Evolutionary conservation across 1,284 basidiomycete species (phyloP).

Genomic region (Sporisorium scitamineum): DNA sequence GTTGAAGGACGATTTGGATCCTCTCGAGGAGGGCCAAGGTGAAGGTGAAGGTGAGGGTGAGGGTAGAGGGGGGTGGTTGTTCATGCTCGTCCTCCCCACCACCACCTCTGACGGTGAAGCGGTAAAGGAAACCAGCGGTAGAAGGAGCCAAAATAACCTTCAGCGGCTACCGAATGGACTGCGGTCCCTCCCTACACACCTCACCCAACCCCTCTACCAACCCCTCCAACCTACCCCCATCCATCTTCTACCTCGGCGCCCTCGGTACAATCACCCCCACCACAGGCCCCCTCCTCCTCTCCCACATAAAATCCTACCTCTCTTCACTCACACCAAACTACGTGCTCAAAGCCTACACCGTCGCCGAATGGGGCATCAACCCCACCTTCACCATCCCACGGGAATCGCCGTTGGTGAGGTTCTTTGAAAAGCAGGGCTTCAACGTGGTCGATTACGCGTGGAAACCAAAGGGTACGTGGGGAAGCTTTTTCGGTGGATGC

Average conservation of each 20-base stretch:
- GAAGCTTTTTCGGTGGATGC: slow-evolving; percentile 24
- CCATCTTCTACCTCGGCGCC: slow-evolving; percentile 25
- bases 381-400: neutral
- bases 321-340: neutral
- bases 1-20: slow-evolving; percentile 13
- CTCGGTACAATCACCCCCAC: slow-evolving; percentile 20
- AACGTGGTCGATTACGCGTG: slow-evolving; percentile 21
- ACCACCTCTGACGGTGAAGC: neutral
- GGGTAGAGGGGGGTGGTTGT: slow-evolving; percentile 19
- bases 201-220: slow-evolving; percentile 1
- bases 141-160: slow-evolving; percentile 31
- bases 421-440: slow-evolving; percentile 24
- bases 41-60: neutral
- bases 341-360: slow-evolving; percentile 22
- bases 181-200: slow-evolving; percentile 3
- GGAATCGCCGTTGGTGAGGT: slow-evolving; percentile 9
- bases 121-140: slow-evolving; percentile 2
- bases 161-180: slow-evolving; percentile 28
- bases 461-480: slow-evolving; percentile 36
- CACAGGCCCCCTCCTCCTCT: slow-evolving; percentile 3
- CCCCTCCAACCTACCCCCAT: neutral
- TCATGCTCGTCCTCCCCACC: slow-evolving; percentile 7
- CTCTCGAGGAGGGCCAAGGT: too few species aligned
- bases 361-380: slow-evolving; percentile 28
- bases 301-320: slow-evolving; percentile 24